Evolutionary conservation across 805 yeast species (phyloP).

Genomic region (Torulaspora franciscae): DNA sequence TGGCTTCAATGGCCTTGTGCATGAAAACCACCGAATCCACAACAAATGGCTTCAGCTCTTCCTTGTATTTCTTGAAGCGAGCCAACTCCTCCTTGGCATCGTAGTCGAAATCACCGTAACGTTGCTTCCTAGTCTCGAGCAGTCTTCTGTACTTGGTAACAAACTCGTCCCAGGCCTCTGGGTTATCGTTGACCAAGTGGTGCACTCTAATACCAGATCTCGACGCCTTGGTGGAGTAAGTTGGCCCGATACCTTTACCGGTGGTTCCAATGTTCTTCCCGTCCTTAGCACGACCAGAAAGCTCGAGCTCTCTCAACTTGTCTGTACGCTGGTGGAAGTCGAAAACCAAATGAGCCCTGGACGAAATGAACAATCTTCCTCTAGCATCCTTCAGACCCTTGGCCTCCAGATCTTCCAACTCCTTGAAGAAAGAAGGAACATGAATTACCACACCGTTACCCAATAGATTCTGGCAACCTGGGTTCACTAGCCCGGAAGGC

Average conservation of each 20-base stretch:
- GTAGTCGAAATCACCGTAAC: constrained; percentile 91
- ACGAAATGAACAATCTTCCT: constrained; percentile 78
- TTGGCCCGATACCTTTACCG: constrained; percentile 98
- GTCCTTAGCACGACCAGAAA: constrained; percentile 45
- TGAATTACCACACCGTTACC: constrained; percentile 97
- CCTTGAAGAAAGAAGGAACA: constrained; percentile 86
- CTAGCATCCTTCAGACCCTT: constrained; percentile 62
- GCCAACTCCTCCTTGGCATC: constrained; percentile 77
- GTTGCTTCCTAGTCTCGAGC: constrained; percentile 72
- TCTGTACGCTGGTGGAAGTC: constrained; percentile 98
- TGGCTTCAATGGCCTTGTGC: constrained; percentile 66
- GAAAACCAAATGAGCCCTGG: constrained; percentile 93
- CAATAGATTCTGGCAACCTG: constrained; percentile 80
- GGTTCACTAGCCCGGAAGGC: constrained; percentile 96
- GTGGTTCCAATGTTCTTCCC: constrained; percentile 95
- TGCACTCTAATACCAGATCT: constrained; percentile 97
- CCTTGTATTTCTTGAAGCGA: constrained; percentile 69
- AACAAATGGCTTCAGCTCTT: constrained; percentile 78
- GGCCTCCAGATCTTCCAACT: constrained; percentile 70
- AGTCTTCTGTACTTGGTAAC: constrained; percentile 71
- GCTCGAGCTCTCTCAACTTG: constrained; percentile 88
- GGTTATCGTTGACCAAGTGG: constrained; percentile 85
- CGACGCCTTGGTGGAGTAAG: constrained; percentile 93
- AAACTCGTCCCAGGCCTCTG: constrained; percentile 91
- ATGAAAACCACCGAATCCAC: constrained; percentile 86